A percentile compares a stretch with the other conserved stretches of the same genome.
Conservation (phyloP, 2,329 filamentous ascomycete genomes). For the Dactylella cylindrospora region DNA sequence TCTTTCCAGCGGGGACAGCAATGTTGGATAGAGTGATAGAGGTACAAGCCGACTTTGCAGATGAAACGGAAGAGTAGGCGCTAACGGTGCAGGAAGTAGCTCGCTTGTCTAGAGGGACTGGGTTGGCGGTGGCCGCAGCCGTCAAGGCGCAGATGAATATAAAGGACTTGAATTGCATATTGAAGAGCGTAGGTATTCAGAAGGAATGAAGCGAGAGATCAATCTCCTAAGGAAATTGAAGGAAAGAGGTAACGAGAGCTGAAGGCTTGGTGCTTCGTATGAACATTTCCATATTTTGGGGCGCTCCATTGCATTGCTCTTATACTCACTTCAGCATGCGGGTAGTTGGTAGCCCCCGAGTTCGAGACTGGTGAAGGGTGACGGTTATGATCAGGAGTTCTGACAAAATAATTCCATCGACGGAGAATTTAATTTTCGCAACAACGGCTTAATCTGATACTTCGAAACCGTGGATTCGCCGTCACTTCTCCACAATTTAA, state of each 20-base stretch:
- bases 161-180: slow-evolving; percentile 14
- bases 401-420: no score
- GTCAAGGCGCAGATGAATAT: slow-evolving; percentile 6
- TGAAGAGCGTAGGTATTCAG: background rate
- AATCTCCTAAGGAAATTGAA: background rate
- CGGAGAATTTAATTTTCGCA: slow-evolving; percentile 9
- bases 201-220: background rate
- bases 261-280: background rate
- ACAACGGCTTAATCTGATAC: slow-evolving; percentile 19
- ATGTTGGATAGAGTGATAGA: slow-evolving; percentile 60
- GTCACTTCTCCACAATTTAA: slow-evolving; percentile 3
- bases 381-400: no score
- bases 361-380: no score
- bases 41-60: slow-evolving; percentile 59
- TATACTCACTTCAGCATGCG: background rate
- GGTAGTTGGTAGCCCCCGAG: no score
- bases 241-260: background rate
- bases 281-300: background rate
- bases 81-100: slow-evolving; percentile 60
- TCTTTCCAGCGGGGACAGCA: slow-evolving; percentile 61
- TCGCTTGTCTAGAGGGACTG: slow-evolving; percentile 9
- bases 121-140: slow-evolving; percentile 10
- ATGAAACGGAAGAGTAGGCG: slow-evolving; percentile 56
- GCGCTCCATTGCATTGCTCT: background rate
- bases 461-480: slow-evolving; percentile 1